A percentile compares a stretch with the other conserved stretches of the same genome.
phyloP scores from a whole-genome alignment of 176 grass and related monocot genomes.

The Otatea glauca region DNA sequence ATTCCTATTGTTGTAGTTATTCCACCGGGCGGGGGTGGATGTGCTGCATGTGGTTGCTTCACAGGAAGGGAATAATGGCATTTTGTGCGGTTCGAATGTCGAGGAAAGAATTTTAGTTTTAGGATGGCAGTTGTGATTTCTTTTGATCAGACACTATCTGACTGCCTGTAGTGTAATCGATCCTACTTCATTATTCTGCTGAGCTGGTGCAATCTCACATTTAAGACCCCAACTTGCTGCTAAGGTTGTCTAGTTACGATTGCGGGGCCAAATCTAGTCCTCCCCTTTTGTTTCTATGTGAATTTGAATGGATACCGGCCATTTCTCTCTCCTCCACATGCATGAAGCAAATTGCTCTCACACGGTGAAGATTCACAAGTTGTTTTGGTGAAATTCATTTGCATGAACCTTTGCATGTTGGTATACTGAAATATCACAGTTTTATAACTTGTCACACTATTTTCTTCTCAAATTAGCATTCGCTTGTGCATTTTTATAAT shows the following conservation, averaged over 20 bases:
- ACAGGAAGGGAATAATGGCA: neutral
- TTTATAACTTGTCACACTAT: neutral
- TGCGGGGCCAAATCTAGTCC: neutral
- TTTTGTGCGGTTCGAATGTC: neutral
- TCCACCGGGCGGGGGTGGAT: neutral
- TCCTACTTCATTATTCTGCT: conserved; percentile 22
- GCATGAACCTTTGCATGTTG: neutral
- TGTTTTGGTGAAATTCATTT: neutral
- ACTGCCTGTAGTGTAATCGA: neutral
- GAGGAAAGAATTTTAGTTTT: neutral
- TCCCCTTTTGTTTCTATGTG: neutral
- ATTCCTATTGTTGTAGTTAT: neutral
- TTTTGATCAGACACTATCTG: neutral
- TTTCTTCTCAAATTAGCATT: neutral
- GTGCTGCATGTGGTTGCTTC: neutral
- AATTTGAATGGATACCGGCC: neutral
- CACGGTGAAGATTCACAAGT: conserved; percentile 1
- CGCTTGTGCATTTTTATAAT: neutral
- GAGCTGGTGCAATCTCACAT: conserved; percentile 2
- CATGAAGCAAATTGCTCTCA: neutral
- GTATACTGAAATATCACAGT: neutral
- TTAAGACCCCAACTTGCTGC: neutral
- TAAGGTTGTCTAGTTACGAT: neutral
- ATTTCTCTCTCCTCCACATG: neutral
- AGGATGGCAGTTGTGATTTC: neutral